Evolutionary conservation across 1,284 basidiomycete genomes (phyloP).

Genomic region (Stygiomarasmius scandens): DNA sequence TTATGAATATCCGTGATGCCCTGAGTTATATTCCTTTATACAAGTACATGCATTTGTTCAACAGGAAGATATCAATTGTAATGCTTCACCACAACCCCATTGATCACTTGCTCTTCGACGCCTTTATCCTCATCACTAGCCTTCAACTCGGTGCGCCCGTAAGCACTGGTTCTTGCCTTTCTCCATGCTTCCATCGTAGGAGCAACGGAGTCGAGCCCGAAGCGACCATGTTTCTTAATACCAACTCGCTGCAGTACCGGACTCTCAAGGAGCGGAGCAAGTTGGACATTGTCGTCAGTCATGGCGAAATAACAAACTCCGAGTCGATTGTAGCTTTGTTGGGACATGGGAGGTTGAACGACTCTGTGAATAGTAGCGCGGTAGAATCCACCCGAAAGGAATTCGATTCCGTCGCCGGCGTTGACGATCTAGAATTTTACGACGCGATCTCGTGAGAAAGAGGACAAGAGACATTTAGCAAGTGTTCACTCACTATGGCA

Average conservation of each 20-base stretch:
- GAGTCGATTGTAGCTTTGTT: slow-evolving; percentile 38
- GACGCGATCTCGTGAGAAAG: too few species aligned
- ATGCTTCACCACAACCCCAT: slow-evolving; percentile 45
- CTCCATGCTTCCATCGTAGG: slow-evolving; percentile 45
- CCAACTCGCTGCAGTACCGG: slow-evolving; percentile 35
- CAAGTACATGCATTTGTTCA: too few species aligned
- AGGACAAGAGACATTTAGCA: too few species aligned
- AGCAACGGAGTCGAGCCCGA: slow-evolving; percentile 30
- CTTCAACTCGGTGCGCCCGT: slow-evolving; percentile 39
- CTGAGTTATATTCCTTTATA: too few species aligned
- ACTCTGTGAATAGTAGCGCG: slow-evolving; percentile 48
- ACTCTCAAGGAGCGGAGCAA: slow-evolving; percentile 33
- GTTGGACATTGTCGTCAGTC: slow-evolving; percentile 31
- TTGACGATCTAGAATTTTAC: slow-evolving; percentile 46
- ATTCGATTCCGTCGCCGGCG: slow-evolving; percentile 59
- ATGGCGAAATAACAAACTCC: slow-evolving; percentile 49
- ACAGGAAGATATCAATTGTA: slow-evolving; percentile 43
- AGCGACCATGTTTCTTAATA: slow-evolving; percentile 28
- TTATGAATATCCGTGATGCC: too few species aligned
- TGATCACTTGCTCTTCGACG: slow-evolving; percentile 45
- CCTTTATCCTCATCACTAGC: slow-evolving; percentile 30
- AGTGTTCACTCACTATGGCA: slow-evolving; percentile 9
- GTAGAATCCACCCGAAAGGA: slow-evolving; percentile 58
- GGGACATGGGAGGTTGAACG: slow-evolving; percentile 45
- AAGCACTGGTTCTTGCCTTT: slow-evolving; percentile 39